phyloP scores from a whole-genome alignment of 2,329 filamentous ascomycete genomes.

The Boeremia exigua region DNA sequence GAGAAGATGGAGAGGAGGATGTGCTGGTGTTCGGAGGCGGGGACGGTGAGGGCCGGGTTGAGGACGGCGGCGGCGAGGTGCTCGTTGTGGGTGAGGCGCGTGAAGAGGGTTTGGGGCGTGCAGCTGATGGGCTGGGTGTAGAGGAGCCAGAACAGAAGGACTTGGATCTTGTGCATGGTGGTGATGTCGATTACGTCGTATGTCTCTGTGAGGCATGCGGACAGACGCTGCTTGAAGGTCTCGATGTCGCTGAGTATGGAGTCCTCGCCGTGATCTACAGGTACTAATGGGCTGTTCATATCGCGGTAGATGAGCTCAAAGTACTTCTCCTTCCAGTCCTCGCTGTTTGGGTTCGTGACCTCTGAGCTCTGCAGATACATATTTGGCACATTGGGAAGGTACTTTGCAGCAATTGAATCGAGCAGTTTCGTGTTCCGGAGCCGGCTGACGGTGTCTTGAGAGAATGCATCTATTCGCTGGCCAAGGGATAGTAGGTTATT shows the following conservation, averaged over 20 bases:
- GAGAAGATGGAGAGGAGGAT: constrained; percentile 39
- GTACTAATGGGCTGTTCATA: constrained; percentile 37
- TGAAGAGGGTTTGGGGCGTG: constrained; percentile 42
- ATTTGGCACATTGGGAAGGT: constrained; percentile 30
- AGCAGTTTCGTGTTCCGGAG: constrained; percentile 31
- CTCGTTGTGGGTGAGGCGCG: constrained; percentile 23
- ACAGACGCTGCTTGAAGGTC: constrained; percentile 22
- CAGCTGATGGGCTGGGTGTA: constrained; percentile 36
- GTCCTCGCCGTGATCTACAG: constrained; percentile 19
- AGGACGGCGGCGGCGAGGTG: constrained; percentile 31
- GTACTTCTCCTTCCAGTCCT: constrained; percentile 36
- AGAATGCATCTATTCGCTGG: constrained; percentile 23
- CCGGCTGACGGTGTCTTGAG: constrained; percentile 11
- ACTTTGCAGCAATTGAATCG: constrained; percentile 32
- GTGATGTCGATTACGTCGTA: neutral
- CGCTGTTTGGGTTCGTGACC: neutral
- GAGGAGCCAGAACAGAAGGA: constrained; percentile 44
- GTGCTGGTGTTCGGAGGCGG: constrained; percentile 16
- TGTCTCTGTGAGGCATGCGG: constrained; percentile 3
- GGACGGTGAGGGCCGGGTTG: constrained; percentile 20
- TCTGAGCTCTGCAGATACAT: neutral
- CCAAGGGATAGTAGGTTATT: constrained; percentile 32
- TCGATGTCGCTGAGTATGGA: constrained; percentile 20
- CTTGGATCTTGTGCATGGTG: constrained; percentile 32
- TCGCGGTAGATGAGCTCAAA: constrained; percentile 34